A percentile compares a stretch with the other conserved stretches of the same genome.
These are phyloP conservation scores for Sphagnum contortum DNA, from an alignment of 225 moss, liverwort and hornwort species.

Conservation along the genomic window DNA sequence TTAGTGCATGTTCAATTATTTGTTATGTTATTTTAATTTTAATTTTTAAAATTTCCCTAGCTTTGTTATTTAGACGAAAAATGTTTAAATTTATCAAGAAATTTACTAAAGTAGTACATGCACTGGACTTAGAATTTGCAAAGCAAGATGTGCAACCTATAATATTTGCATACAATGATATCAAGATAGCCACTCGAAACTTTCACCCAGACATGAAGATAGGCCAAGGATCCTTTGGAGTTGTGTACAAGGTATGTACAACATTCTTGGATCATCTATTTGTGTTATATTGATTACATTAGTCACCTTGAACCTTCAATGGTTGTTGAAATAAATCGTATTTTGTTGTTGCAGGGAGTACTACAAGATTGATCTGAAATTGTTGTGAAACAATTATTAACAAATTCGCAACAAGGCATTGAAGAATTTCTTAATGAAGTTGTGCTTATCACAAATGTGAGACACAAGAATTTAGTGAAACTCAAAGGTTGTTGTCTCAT, in stretches of 20 bases:
- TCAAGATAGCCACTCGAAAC: conserved; percentile 22
- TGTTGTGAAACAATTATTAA: conserved; percentile 34
- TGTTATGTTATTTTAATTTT: too few relatives aligned
- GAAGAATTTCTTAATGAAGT: conserved; percentile 50
- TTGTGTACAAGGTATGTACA: conserved; percentile 28
- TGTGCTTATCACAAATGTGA: conserved; percentile 52
- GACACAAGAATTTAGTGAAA: conserved; percentile 48
- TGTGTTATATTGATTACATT: neutral
- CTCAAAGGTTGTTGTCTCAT: conserved; percentile 55
- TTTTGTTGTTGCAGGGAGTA: conserved; percentile 13
- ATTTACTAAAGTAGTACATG: too few relatives aligned
- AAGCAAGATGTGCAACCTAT: conserved; percentile 41
- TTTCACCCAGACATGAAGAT: conserved; percentile 37
- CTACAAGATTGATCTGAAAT: conserved; percentile 22
- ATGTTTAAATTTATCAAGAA: too few relatives aligned
- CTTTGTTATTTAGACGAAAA: too few relatives aligned
- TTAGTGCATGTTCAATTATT: too few relatives aligned
- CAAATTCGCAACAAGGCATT: conserved; percentile 22
- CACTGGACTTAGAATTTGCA: conserved; percentile 16
- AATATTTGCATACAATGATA: conserved; percentile 22
- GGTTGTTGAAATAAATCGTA: too few relatives aligned
- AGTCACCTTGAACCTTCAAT: neutral
- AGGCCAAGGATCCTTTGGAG: conserved; percentile 35
- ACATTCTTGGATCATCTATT: neutral
- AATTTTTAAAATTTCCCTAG: too few relatives aligned